Base-by-base conservation (phyloP, 2,329 filamentous ascomycete genomes). In the Orbilia javanica region DNA sequence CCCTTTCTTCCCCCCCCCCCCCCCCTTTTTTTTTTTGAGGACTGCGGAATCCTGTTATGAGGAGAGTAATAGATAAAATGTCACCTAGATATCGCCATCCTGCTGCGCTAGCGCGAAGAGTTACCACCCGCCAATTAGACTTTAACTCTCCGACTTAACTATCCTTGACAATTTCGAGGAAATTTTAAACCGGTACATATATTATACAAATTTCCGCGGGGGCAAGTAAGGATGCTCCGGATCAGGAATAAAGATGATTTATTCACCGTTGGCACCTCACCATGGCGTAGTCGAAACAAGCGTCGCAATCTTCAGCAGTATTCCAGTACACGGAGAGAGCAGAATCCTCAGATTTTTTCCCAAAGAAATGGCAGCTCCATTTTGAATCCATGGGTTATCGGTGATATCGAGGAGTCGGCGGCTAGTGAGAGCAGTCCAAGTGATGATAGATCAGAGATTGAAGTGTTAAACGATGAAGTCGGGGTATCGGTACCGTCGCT, bases 191-290 rank as follows among this genome's bases (percentile, higher is more conserved):
- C 25, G 20, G 10, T n/a, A 52, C 6, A n/a, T 29, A 52, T 29
- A 20, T 18, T n/a, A 10, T 3, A 25, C 15, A 42, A 18, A 27
- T 8, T 36, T 13, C n/a, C 20, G 4, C 18, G 8, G 1, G 2
- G 27, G 15, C 10, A 25, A 22, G 10, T 8, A 46, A 46, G 1
- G 22, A 78, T 78, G 67, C 20, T 67, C 15, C 60, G 67, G 7
- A 67, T 78, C 4, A 53, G 74, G 52, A 57, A 29, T 25, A 78
- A 78, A 48, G 74, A 78, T 20, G 67, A 71, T 31, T 36, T 72
- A 7, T 78, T 76, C 31, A 29, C 25, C 11, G 6, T 13, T 7
- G 25, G 15, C 8, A 8, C 20, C 13, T 60, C 46, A 52, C 15
- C 62, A 27, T 13, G 48, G n/a, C 18, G 6, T n/a, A 46, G 6